phyloP scores from a whole-genome alignment of 2,329 filamentous ascomycete genomes.

The Monilinia aucupariae region DNA sequence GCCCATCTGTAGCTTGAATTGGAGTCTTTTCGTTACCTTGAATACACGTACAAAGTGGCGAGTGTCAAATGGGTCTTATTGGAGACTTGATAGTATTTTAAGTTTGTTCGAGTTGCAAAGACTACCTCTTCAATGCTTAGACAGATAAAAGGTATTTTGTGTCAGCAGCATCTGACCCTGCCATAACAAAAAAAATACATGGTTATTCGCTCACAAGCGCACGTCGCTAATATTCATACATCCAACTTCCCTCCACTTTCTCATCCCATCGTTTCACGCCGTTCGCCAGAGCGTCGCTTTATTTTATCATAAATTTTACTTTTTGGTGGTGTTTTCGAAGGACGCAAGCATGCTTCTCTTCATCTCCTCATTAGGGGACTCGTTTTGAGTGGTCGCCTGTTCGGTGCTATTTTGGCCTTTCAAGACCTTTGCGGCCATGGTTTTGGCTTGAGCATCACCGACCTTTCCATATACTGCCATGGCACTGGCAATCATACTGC shows the following conservation, averaged over 20 bases:
- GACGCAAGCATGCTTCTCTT: slow-evolving; percentile 44
- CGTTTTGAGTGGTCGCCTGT: slow-evolving; percentile 24
- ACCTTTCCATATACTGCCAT: slow-evolving; percentile 95
- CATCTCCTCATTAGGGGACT: slow-evolving; percentile 39
- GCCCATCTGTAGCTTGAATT: not conserved
- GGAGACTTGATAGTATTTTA: not conserved
- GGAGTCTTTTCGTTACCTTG: not conserved
- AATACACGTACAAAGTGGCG: not conserved
- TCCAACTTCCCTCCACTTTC: slow-evolving; percentile 1
- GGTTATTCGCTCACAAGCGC: slow-evolving; percentile 6
- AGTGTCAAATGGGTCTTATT: not conserved
- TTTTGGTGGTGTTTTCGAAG: slow-evolving; percentile 40
- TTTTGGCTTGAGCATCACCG: slow-evolving; percentile 68
- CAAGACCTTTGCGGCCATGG: slow-evolving; percentile 51
- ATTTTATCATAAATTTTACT: slow-evolving; percentile 22
- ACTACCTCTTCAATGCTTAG: slow-evolving; percentile 5
- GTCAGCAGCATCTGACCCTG: slow-evolving; percentile 8
- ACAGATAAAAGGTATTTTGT: slow-evolving; percentile 4
- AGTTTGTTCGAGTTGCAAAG: not conserved
- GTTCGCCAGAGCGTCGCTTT: not conserved
- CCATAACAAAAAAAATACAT: slow-evolving; percentile 13
- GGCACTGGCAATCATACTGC: slow-evolving; percentile 92
- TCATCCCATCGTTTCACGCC: not conserved
- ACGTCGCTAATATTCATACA: slow-evolving; percentile 16
- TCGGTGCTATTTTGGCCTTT: slow-evolving; percentile 37